Evolutionary conservation across 768 basidiomycete genomes (phyloP).

Genomic region (Mycena sanguinolenta): DNA sequence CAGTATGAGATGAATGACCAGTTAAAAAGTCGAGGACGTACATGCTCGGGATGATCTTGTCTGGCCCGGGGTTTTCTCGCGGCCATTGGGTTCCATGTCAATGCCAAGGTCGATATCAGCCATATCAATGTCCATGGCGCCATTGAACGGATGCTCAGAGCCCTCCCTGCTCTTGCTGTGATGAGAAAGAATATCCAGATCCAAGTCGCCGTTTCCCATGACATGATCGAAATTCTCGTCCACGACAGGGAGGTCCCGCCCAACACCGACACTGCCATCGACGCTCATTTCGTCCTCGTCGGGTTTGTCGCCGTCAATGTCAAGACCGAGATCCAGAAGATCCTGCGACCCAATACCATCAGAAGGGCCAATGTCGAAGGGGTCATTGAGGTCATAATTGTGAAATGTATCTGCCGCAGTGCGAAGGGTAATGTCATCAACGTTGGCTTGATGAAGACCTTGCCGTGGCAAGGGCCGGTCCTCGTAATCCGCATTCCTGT

Average conservation of each 20-base stretch:
- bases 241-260: conserved; percentile 74
- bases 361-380: conserved; percentile 83
- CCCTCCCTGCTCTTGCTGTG: conserved; percentile 69
- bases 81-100: conserved; percentile 61
- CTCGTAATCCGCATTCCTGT: conserved; percentile 86
- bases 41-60: conserved; percentile 77
- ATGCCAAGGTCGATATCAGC: conserved; percentile 58
- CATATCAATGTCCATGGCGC: conserved; percentile 65
- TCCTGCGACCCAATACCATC: conserved; percentile 92
- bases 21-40: conserved; percentile 50
- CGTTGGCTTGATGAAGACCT: conserved; percentile 85
- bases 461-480: conserved; percentile 73
- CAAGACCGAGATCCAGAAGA: conserved; percentile 83
- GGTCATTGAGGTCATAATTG: conserved; percentile 75
- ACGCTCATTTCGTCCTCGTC: conserved; percentile 66
- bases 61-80: conserved; percentile 70
- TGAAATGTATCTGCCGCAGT: conserved; percentile 76
- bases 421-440: conserved; percentile 91
- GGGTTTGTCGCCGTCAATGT: conserved; percentile 66
- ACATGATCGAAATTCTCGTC: conserved; percentile 74
- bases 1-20: not conserved
- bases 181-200: conserved; percentile 75
- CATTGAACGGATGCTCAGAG: conserved; percentile 76
- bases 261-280: conserved; percentile 78
- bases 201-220: conserved; percentile 64